These are phyloP conservation scores for Pholiota adiposa DNA, from an alignment of 1,284 basidiomycete genomes.

Conservation along the genomic window DNA sequence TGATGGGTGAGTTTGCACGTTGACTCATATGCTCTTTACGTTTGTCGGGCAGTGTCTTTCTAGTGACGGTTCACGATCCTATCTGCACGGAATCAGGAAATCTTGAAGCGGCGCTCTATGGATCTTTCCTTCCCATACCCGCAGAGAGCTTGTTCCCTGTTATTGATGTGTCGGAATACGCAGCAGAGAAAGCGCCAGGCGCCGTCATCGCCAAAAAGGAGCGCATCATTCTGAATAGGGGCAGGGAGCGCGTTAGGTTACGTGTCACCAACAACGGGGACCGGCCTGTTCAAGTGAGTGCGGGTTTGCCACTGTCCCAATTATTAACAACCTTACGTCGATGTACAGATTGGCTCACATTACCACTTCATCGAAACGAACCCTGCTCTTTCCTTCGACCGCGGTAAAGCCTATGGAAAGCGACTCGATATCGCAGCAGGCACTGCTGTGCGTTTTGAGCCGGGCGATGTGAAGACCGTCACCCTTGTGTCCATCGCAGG, in stretches of 20 bases:
- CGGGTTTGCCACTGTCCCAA: constrained; percentile 6
- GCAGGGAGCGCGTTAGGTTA: constrained; percentile 71
- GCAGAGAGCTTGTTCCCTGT: constrained; percentile 66
- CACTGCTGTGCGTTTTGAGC: constrained; percentile 96
- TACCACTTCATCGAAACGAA: constrained; percentile 96
- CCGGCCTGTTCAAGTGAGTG: constrained; percentile 84
- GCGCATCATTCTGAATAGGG: constrained; percentile 77
- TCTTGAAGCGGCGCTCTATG: constrained; percentile 84
- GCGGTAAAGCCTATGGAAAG: constrained; percentile 79
- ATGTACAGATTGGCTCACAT: constrained; percentile 81
- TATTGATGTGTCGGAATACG: constrained; percentile 50
- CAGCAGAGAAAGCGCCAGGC: constrained; percentile 67
- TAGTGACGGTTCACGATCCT: constrained; percentile 94
- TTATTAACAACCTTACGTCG: constrained; percentile 1
- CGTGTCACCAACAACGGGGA: constrained; percentile 93
- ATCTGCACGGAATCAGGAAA: constrained; percentile 86
- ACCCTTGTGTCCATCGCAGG: constrained; percentile 85
- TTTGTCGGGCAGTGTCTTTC: constrained; percentile 69
- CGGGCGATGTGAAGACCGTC: constrained; percentile 88
- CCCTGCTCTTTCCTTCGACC: constrained; percentile 81
- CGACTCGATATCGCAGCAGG: constrained; percentile 93
- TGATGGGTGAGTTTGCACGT: constrained; percentile 63
- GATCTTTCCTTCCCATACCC: constrained; percentile 90
- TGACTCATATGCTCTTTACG: not conserved
- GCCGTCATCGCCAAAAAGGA: constrained; percentile 74